Base-by-base conservation (phyloP, 2,329 filamentous ascomycete genomes). In the Aureobasidium musti region DNA sequence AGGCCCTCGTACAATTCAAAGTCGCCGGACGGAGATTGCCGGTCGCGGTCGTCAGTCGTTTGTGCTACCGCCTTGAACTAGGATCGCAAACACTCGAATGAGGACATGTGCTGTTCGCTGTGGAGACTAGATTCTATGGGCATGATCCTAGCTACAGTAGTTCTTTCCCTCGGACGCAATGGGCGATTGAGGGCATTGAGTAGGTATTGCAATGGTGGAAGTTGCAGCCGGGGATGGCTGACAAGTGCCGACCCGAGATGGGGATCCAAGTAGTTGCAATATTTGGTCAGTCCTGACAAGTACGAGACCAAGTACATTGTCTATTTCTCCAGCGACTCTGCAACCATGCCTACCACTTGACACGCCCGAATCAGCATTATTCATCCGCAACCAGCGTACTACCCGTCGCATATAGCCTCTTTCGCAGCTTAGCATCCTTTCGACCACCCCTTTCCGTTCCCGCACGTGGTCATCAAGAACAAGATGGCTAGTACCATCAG, bases 401-500 rank as follows among this genome's bases (percentile, higher is more conserved):
- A 41, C 33, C 14, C 35, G 21, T 41, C 53, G 35, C 53, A 56
- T 56, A 41, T 41, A 37, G 21, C 11, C 53, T 39, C 53, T 11
- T 56, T 41, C 35, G 35, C 21, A 26, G 35, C 53, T n/a, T 41
- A 56, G 53, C 26, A 61, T 49, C 57, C 19, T 49, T n/a, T n/a
- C 43, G 47, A 56, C 26, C 33, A 28, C 56, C 56, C 41, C 57
- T 61, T 61, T 49, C 41, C 28, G 6, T 43, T 13, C 19, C 28
- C 17, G 45, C 59, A 41, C 59, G 45, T 63, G 21, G 30, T 6
- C 28, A 39, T 35, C 6, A 1, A n/a, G 30, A 33, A 45, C 47
- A 49, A 67, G 69, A 95, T 93, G 91, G 85, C 91, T 66, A 84
- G 86, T 65, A 83, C 87, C 52, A 83, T 96, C 77, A 97, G 89